Percentiles rank a stretch among this genome's conserved stretches.
These are phyloP conservation scores for Backusella tarrabulga DNA, from an alignment of 192 early-diverging fungal species.

Conservation along the genomic window DNA sequence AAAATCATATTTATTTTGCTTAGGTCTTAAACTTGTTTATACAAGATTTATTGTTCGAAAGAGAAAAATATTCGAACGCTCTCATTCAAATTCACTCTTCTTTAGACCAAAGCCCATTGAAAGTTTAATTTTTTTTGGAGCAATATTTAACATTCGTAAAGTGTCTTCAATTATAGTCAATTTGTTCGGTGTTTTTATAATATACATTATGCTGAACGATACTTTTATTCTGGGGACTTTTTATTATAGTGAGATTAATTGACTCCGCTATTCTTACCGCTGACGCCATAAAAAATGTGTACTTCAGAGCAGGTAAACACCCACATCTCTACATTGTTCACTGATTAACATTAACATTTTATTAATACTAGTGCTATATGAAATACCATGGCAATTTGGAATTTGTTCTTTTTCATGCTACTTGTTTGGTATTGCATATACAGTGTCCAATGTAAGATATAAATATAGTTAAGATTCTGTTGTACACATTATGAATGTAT, in stretches of 20 bases:
- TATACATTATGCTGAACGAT: not conserved
- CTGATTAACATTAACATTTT: not conserved
- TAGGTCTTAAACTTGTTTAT: constrained; percentile 14
- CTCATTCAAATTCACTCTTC: not conserved
- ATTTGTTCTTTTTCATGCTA: constrained; percentile 23
- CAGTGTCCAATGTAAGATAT: constrained; percentile 25
- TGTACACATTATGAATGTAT: no score
- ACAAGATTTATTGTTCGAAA: constrained; percentile 23
- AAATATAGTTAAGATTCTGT: not conserved
- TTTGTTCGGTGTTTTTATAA: not conserved
- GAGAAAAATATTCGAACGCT: not conserved
- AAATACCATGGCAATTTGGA: constrained; percentile 37
- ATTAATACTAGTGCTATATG: constrained; percentile 20
- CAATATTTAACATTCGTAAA: constrained; percentile 27
- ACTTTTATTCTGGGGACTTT: not conserved
- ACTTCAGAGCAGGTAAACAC: constrained; percentile 23
- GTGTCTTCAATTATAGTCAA: not conserved
- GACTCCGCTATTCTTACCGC: constrained; percentile 19
- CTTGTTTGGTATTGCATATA: constrained; percentile 31
- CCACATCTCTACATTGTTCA: not conserved
- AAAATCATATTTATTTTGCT: not conserved
- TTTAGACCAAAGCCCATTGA: constrained; percentile 32
- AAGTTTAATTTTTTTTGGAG: constrained; percentile 15
- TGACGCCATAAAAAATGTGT: not conserved
- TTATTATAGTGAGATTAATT: constrained; percentile 20